Conservation (phyloP, 441 rosid genomes). For the Populus trichocarpa region DNA sequence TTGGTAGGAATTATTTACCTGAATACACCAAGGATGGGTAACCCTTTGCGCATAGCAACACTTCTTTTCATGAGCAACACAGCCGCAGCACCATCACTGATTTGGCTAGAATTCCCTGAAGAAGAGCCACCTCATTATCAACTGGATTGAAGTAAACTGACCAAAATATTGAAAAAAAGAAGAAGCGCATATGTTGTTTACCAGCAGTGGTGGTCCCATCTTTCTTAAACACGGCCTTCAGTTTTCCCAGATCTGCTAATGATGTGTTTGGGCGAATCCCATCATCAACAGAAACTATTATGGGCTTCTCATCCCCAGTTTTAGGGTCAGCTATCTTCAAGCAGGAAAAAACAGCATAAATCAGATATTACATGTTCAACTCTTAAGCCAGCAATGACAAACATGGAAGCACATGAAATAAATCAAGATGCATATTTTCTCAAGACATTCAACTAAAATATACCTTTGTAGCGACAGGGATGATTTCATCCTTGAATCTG, state of each 20-base stretch:
- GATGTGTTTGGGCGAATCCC: slow-evolving; percentile 82
- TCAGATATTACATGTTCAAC: background rate
- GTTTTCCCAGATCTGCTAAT: slow-evolving; percentile 59
- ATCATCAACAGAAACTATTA: slow-evolving; percentile 80
- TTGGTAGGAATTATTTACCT: slow-evolving; percentile 38
- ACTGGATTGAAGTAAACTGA: slow-evolving; percentile 7
- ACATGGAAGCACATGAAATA: background rate
- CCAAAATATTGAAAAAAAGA: background rate
- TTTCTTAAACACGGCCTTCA: slow-evolving; percentile 85
- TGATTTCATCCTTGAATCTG: slow-evolving; percentile 83
- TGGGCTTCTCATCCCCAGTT: slow-evolving; percentile 74
- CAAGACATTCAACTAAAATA: slow-evolving; percentile 5
- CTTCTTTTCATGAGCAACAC: slow-evolving; percentile 97
- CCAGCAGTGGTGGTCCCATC: slow-evolving; percentile 98
- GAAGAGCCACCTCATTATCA: slow-evolving; percentile 8
- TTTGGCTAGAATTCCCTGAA: slow-evolving; percentile 96
- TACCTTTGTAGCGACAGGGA: slow-evolving; percentile 93
- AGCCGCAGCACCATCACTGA: slow-evolving; percentile 97
- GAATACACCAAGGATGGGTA: slow-evolving; percentile 92
- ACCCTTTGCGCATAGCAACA: slow-evolving; percentile 70
- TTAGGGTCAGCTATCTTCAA: slow-evolving; percentile 87
- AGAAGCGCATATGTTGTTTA: slow-evolving; percentile 23
- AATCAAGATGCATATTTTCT: background rate
- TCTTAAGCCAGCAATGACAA: background rate
- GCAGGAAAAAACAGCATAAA: slow-evolving; percentile 1